These are phyloP conservation scores for Cladorrhinum samala DNA, from an alignment of 495 filamentous ascomycete genomes.

Conservation along the genomic window DNA sequence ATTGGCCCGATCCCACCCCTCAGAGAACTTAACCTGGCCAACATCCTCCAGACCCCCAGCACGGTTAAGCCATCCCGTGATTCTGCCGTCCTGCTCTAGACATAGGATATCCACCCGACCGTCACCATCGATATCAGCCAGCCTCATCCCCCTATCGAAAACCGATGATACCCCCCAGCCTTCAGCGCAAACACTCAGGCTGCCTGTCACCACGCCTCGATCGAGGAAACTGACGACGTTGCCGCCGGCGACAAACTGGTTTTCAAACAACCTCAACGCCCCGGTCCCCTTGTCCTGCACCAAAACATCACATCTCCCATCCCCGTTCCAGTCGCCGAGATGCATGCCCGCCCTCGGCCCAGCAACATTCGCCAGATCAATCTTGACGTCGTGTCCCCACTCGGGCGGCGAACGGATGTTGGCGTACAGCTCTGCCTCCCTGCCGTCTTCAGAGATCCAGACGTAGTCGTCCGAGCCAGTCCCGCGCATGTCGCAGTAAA, in stretches of 20 bases:
- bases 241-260: neutral
- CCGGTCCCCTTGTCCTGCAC: constrained; percentile 6
- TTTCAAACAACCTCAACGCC: constrained; percentile 1
- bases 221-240: neutral
- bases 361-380: neutral
- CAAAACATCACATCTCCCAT: constrained; percentile 14
- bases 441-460: constrained; percentile 23
- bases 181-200: constrained; percentile 7
- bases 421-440: constrained; percentile 5
- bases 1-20: constrained; percentile 18
- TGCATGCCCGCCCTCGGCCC: constrained; percentile 4
- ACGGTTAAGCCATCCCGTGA: constrained; percentile 17
- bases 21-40: constrained; percentile 21
- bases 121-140: constrained; percentile 32
- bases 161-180: constrained; percentile 8
- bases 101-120: constrained; percentile 25
- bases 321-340: constrained; percentile 16
- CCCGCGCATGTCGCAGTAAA: constrained; percentile 22
- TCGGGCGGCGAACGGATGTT: constrained; percentile 8
- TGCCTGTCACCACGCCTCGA: neutral
- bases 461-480: constrained; percentile 43
- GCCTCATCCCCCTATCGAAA: constrained; percentile 12
- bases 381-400: neutral
- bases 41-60: constrained; percentile 6
- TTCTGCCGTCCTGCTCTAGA: constrained; percentile 18